Evolutionary conservation across 176 grass and related monocot species (phyloP).

Genomic region (Tillandsia leiboldiana): DNA sequence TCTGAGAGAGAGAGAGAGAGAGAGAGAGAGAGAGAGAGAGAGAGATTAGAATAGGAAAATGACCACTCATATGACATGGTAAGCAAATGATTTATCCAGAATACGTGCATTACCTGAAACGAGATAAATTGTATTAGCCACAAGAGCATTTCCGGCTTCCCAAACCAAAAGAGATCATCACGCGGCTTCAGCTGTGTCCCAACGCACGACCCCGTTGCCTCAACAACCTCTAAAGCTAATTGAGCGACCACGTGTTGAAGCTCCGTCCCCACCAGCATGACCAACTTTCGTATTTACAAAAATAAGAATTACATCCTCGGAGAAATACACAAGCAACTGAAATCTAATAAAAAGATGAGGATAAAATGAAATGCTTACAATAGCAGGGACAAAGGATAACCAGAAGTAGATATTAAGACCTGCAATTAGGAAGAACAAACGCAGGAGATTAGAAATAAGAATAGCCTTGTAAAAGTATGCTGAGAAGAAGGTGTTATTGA

Average conservation of each 20-base stretch:
- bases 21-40: background rate
- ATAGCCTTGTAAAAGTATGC: background rate
- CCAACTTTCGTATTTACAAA: constrained; percentile 31
- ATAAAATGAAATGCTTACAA: constrained; percentile 48
- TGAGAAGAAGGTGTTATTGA: background rate
- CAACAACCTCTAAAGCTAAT: constrained; percentile 72
- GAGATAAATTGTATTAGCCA: constrained; percentile 99
- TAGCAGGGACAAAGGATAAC: constrained; percentile 69
- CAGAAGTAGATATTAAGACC: constrained; percentile 99
- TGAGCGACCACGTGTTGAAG: constrained; percentile 78
- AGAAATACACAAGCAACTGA: constrained; percentile 4
- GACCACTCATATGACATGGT: constrained; percentile 15
- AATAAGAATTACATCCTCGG: constrained; percentile 1
- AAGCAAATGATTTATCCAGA: background rate
- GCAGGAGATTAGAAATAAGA: background rate
- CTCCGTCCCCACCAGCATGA: constrained; percentile 78
- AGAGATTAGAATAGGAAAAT: constrained; percentile 2
- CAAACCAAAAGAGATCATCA: constrained; percentile 97
- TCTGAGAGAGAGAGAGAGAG: constrained; percentile 30
- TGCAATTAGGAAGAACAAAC: constrained; percentile 25
- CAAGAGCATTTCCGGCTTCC: constrained; percentile 72
- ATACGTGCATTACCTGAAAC: constrained; percentile 58
- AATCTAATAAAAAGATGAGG: constrained; percentile 12
- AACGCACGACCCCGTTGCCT: constrained; percentile 50
- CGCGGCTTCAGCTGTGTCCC: constrained; percentile 83